Base-by-base conservation (phyloP, 768 basidiomycete genomes). In the Pisolithus sp. region DNA sequence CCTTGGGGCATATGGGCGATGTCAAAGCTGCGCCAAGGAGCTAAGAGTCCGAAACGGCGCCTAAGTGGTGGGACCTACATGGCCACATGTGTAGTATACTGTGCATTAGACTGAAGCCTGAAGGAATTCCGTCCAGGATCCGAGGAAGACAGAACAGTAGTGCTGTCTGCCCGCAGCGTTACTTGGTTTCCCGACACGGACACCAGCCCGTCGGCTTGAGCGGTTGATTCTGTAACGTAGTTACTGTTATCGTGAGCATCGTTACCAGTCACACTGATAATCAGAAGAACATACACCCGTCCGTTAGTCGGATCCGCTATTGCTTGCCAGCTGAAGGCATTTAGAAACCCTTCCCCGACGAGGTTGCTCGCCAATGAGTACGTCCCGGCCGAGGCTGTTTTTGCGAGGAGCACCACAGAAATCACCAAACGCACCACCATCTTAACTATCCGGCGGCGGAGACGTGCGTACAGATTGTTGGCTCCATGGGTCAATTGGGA, bases 121-220 rank as follows among this genome's bases (percentile, higher is more conserved):
- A 74, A 72, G 1, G 71, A 70, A 26, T 68, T 66, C 37, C 72
- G 59, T 36, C 72, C 73, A 0, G 69, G 59, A 6, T 61, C 69
- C 7, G 46, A 48, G 7, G 70, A 4, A 7, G 36, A 57, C 8
- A 75, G 61, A 6, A 57, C 53, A 10, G 73, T 71, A 15, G 55
- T 62, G 39, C 62, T 26, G 38, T 73, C 72, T 4, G 69, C 65
- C 1, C 67, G 60, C 20, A 73, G 50, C 13, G 58, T 65, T 13
- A 72, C 60, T 4, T 57, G 53, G 55, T 78, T 70, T 15, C 72
- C 74, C 15, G 72, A 73, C 3, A 82, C 71, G 53, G 70, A 83
- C 3, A 82, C 84, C 46, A 89, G 61, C 57, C 86, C 84, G 46
- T 75, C 62, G 12, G 68, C 65, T 23, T 70, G 53, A 0, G 86